Evolutionary conservation across 768 basidiomycete genomes (phyloP), one percentile per base, ranked within the genome.

Genomic region (Postia placenta): DNA sequence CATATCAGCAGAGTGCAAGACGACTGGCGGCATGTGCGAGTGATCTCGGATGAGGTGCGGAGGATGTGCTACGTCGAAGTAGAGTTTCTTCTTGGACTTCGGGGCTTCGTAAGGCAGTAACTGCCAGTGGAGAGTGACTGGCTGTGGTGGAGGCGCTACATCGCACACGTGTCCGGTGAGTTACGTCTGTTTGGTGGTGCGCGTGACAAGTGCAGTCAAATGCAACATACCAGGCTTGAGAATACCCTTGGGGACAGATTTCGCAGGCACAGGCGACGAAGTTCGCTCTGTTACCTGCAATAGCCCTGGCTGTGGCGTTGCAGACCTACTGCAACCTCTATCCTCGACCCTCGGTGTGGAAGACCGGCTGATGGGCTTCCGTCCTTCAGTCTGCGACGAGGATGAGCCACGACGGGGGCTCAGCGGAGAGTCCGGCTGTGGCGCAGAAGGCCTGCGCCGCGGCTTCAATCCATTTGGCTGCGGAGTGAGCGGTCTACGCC

Each of bases 121-220:
- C 39, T 55, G 56, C 59, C 59, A 60, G 30, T 60, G 59, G 26
- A 60, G 51, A 22, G 47, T 45, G 23, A 52, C 44, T 25, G 52
- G 52, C 19, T 45, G 26, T 5, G 42, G 36, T 4, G 42, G 36
- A 5, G 48, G 48, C 38, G 45, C 44, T 47, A 44, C 24, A 12
- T n/a, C 17, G 30, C 30, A 40, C 40, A 44, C 33, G 47, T 42
- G 38, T 17, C 5, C 25, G 5, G 48, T 54, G 24, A 54, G 52
- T 22, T 4, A 39, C 39, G 14, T 25, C 24, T 37, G 40, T 33
- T 11, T n/a, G 17, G 19, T 27, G 39, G 14, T 25, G 42, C 43
- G 5, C 11, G 5, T 22, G 25, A 42, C 14, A 22, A 35, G 4
- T 38, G 47, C 49, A 11, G 39, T 41, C 38, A 30, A 6, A 15